phyloP scores from a whole-genome alignment of 129 eudicot genomes.

The Centaurea solstitialis region DNA sequence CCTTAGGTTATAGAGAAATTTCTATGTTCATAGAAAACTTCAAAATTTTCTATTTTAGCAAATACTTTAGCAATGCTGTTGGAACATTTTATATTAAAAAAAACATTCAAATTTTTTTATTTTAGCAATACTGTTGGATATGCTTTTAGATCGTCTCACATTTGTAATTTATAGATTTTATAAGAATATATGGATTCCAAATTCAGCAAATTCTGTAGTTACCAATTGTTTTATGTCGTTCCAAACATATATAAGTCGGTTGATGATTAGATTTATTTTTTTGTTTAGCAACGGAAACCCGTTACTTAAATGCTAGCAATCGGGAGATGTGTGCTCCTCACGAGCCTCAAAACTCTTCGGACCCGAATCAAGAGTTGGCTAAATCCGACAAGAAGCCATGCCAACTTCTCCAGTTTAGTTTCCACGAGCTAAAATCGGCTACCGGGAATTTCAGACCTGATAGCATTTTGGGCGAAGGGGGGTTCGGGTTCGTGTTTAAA shows the following conservation, averaged over 20 bases:
- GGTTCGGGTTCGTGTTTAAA: conserved; percentile 88
- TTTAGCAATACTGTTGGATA: too few species aligned
- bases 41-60: too few species aligned
- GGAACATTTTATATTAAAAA: too few species aligned
- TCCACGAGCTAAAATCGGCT: conserved; percentile 84
- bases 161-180: neutral
- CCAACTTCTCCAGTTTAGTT: conserved; percentile 75
- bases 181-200: neutral
- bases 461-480: conserved; percentile 96
- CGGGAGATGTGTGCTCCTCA: conserved; percentile 92
- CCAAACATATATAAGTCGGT: neutral
- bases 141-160: too few species aligned
- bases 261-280: neutral
- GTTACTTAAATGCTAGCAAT: conserved; percentile 93
- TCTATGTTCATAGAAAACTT: too few species aligned
- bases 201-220: neutral
- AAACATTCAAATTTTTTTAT: too few species aligned
- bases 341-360: conserved; percentile 60
- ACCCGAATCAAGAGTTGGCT: conserved; percentile 36
- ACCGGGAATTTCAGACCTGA: conserved; percentile 95
- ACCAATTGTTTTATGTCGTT: neutral
- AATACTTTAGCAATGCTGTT: too few species aligned
- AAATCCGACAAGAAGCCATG: conserved; percentile 47
- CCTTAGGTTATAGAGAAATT: too few species aligned
- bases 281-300: conserved; percentile 77